phyloP scores from a whole-genome alignment of 768 basidiomycete species.

The Trametes elegans region DNA sequence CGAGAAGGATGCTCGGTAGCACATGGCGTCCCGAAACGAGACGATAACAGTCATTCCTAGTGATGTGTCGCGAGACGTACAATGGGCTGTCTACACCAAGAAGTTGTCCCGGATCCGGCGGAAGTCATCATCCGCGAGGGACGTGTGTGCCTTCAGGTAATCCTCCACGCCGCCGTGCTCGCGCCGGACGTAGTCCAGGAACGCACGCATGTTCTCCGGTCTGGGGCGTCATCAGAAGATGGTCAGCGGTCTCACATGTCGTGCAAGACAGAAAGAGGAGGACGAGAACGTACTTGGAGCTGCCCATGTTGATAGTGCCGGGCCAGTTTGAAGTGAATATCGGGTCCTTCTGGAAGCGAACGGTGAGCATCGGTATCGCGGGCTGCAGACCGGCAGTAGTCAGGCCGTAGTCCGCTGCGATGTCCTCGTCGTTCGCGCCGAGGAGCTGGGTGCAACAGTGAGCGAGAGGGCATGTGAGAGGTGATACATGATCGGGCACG shows the following conservation, averaged over 20 bases:
- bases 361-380: slow-evolving; percentile 29
- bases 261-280: neutral
- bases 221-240: slow-evolving; percentile 26
- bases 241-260: neutral
- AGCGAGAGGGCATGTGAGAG: neutral
- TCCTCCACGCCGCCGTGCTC: slow-evolving; percentile 38
- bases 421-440: slow-evolving; percentile 39
- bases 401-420: slow-evolving; percentile 40
- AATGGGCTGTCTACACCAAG: neutral
- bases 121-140: slow-evolving; percentile 34
- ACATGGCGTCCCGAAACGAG: too few relatives aligned
- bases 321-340: slow-evolving; percentile 35
- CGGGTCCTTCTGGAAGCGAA: slow-evolving; percentile 31
- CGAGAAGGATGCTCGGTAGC: too few relatives aligned
- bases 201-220: slow-evolving; percentile 35
- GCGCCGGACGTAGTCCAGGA: slow-evolving; percentile 32
- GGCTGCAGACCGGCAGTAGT: slow-evolving; percentile 39
- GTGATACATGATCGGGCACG: neutral
- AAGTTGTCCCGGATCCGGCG: slow-evolving; percentile 19
- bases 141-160: slow-evolving; percentile 31
- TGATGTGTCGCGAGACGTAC: neutral
- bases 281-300: slow-evolving; percentile 30
- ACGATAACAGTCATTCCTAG: too few relatives aligned
- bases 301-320: slow-evolving; percentile 35
- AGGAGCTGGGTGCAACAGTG: slow-evolving; percentile 32